Conservation (phyloP, 805 yeast species). For the Clavispora santaluciae region DNA sequence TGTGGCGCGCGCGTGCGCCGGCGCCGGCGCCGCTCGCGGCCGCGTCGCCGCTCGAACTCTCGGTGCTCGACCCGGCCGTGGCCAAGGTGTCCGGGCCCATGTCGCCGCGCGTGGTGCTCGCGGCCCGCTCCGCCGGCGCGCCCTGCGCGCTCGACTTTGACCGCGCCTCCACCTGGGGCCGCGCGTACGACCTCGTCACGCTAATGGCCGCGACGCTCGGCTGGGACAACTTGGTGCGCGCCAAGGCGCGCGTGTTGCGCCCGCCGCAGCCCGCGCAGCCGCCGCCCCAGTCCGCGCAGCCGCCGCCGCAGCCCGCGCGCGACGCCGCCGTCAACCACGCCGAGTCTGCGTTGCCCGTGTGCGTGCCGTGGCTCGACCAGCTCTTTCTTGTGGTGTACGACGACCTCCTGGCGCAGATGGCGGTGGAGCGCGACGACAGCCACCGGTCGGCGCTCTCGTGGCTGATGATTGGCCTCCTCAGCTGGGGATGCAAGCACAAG, state of each 20-base stretch:
- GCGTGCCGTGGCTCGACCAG: slow-evolving; percentile 79
- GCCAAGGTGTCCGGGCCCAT: slow-evolving; percentile 24
- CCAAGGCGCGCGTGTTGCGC: slow-evolving; percentile 65
- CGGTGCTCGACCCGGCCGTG: slow-evolving; percentile 31
- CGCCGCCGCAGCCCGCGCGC: not conserved
- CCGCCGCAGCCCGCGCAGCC: not conserved
- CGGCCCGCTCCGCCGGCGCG: slow-evolving; percentile 29
- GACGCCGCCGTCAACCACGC: no score
- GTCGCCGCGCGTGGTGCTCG: slow-evolving; percentile 21
- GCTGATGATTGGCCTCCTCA: slow-evolving; percentile 56
- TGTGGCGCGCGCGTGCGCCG: slow-evolving; percentile 10
- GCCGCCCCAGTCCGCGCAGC: not conserved
- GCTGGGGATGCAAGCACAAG: slow-evolving; percentile 39
- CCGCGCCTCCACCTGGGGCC: slow-evolving; percentile 37
- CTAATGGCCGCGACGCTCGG: slow-evolving; percentile 64
- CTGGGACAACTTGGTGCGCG: slow-evolving; percentile 71
- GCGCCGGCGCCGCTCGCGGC: slow-evolving; percentile 32
- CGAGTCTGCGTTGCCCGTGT: slow-evolving; percentile 30
- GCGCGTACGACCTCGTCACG: slow-evolving; percentile 62
- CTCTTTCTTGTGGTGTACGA: slow-evolving; percentile 67
- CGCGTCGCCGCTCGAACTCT: slow-evolving; percentile 28
- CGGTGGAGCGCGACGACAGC: slow-evolving; percentile 20
- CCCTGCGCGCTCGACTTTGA: slow-evolving; percentile 30
- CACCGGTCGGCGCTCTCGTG: slow-evolving; percentile 65
- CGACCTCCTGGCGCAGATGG: slow-evolving; percentile 37